These are phyloP conservation scores for Pichia sp. DNA, from an alignment of 1,139 yeast genomes.

Conservation along the genomic window DNA sequence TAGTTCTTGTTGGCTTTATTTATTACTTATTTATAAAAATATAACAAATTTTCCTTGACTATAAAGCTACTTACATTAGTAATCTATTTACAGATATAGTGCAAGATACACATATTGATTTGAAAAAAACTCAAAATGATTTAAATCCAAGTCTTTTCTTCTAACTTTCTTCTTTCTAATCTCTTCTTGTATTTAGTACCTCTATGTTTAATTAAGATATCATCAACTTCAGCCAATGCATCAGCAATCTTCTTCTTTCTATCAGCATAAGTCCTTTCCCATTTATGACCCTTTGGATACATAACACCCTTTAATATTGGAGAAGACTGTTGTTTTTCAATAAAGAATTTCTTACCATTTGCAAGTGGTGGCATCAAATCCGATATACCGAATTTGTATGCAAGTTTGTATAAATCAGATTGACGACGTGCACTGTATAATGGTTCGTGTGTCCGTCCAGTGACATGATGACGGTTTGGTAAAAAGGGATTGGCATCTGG, in stretches of 20 bases:
- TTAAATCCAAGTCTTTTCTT: conserved; percentile 44
- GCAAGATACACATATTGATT: neutral
- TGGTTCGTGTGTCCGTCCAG: conserved; percentile 72
- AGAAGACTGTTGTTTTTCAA: conserved; percentile 68
- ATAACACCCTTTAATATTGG: conserved; percentile 73
- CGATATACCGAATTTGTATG: conserved; percentile 71
- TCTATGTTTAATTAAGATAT: conserved; percentile 58
- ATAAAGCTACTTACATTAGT: too few species aligned
- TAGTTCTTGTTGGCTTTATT: too few species aligned
- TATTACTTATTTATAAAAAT: too few species aligned
- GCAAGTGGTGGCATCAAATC: conserved; percentile 74
- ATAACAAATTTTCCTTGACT: too few species aligned
- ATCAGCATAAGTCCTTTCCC: conserved; percentile 64
- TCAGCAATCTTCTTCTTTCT: conserved; percentile 56
- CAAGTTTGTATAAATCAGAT: conserved; percentile 78
- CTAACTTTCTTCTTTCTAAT: conserved; percentile 45
- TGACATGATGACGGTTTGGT: conserved; percentile 78
- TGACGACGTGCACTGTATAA: conserved; percentile 78
- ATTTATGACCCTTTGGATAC: conserved; percentile 72
- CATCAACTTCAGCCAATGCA: conserved; percentile 71
- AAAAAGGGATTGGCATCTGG: conserved; percentile 80
- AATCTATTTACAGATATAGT: too few species aligned
- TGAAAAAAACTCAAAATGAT: neutral
- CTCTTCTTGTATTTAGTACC: conserved; percentile 55
- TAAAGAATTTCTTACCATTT: conserved; percentile 64